phyloP scores from a whole-genome alignment of 176 grass and related monocot genomes.

The Aegilops umbellulata region DNA sequence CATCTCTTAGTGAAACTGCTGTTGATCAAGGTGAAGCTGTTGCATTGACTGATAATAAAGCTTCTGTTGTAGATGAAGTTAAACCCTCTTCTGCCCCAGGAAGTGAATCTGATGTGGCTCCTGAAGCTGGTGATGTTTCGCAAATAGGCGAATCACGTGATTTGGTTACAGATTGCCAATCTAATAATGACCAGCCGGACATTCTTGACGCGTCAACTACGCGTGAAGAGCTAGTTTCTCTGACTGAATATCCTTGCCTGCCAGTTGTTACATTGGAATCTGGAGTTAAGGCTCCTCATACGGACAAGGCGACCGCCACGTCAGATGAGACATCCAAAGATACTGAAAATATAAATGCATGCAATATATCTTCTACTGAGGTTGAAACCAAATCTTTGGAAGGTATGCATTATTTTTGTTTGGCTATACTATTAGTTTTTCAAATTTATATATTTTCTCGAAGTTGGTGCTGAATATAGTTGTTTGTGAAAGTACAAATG shows the following conservation, averaged over 20 bases:
- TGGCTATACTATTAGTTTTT: neutral
- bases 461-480: slow-evolving; percentile 28
- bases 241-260: neutral
- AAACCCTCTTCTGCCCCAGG: neutral
- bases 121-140: neutral
- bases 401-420: slow-evolving; percentile 30
- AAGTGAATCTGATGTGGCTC: neutral
- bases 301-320: neutral
- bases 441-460: neutral
- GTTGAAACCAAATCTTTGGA: slow-evolving; percentile 45
- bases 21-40: slow-evolving; percentile 21
- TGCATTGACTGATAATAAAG: neutral
- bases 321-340: slow-evolving; percentile 3
- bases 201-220: neutral
- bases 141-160: neutral
- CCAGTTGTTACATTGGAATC: neutral
- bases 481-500: slow-evolving; percentile 17
- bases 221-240: slow-evolving; percentile 1
- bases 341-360: slow-evolving; percentile 32
- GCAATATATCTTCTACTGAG: slow-evolving; percentile 32
- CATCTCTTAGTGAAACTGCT: slow-evolving; percentile 7
- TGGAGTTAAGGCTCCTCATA: slow-evolving; percentile 11
- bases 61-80: neutral
- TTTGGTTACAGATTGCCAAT: slow-evolving; percentile 2
- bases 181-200: neutral